These are phyloP conservation scores for Hydnomerulius pinastri DNA, from an alignment of 768 basidiomycete species.

Conservation along the genomic window DNA sequence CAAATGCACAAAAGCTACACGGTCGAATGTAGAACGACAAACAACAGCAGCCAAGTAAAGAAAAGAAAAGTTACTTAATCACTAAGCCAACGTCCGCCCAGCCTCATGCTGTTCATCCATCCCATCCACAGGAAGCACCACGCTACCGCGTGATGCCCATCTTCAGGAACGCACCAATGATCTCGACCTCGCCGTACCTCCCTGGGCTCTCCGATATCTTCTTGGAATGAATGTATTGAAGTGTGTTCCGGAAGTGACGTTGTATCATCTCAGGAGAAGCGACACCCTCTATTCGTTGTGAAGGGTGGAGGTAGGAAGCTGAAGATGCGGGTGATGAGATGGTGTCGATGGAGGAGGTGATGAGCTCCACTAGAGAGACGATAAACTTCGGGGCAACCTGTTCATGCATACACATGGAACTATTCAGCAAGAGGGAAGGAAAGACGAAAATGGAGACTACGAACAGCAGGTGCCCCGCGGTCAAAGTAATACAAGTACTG, in stretches of 20 bases:
- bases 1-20: too few relatives aligned
- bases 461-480: slow-evolving; percentile 85
- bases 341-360: slow-evolving; percentile 91
- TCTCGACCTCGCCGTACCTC: slow-evolving; percentile 86
- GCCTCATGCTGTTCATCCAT: too few relatives aligned
- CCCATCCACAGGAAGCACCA: neutral
- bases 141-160: slow-evolving; percentile 72
- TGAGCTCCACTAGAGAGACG: slow-evolving; percentile 93
- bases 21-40: too few relatives aligned
- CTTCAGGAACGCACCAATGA: slow-evolving; percentile 86
- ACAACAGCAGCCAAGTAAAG: too few relatives aligned
- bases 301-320: slow-evolving; percentile 73
- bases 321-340: slow-evolving; percentile 63
- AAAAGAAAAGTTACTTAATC: too few relatives aligned
- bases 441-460: slow-evolving; percentile 30
- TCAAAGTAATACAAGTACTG: slow-evolving; percentile 97
- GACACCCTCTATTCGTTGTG: slow-evolving; percentile 88
- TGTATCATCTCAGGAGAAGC: slow-evolving; percentile 93
- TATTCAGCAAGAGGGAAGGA: neutral
- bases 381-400: slow-evolving; percentile 95
- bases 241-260: slow-evolving; percentile 90
- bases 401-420: neutral
- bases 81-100: too few relatives aligned
- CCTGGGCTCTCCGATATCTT: slow-evolving; percentile 46
- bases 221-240: slow-evolving; percentile 77